Conservation (phyloP, 768 basidiomycete species). For the Amanita pallidorosea region DNA sequence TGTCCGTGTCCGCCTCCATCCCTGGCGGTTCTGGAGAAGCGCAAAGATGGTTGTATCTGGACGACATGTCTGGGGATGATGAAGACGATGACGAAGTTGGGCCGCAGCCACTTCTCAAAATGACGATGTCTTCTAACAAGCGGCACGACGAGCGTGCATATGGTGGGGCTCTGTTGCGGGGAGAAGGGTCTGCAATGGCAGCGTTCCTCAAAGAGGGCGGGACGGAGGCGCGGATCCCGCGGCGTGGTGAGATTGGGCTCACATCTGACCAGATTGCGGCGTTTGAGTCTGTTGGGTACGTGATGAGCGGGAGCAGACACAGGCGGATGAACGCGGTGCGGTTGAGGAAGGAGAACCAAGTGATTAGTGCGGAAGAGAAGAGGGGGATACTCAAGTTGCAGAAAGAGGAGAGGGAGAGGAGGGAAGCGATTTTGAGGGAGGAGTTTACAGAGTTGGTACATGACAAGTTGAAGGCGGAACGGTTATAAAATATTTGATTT, state of each 20-base stretch:
- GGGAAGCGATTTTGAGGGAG: constrained; percentile 81
- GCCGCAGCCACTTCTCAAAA: constrained; percentile 52
- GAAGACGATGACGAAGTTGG: constrained; percentile 62
- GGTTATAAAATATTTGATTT: not conserved
- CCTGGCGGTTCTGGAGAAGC: constrained; percentile 8
- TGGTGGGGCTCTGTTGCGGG: constrained; percentile 81
- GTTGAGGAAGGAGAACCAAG: constrained; percentile 99
- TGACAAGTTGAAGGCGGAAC: constrained; percentile 52
- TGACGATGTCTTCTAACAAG: constrained; percentile 23
- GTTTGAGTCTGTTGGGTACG: constrained; percentile 88
- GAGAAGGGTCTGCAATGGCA: constrained; percentile 98
- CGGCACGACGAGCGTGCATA: constrained; percentile 77
- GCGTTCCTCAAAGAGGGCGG: constrained; percentile 79
- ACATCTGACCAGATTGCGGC: constrained; percentile 78
- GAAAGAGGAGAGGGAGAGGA: constrained; percentile 85
- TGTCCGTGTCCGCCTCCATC: constrained; percentile 5
- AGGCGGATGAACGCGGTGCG: constrained; percentile 98
- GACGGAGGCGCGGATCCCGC: constrained; percentile 80
- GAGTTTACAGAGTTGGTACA: constrained; percentile 81
- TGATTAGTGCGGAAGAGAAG: constrained; percentile 98
- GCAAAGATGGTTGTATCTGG: constrained; percentile 1
- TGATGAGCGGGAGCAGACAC: constrained; percentile 95
- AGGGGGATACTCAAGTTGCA: constrained; percentile 90
- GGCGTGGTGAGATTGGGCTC: constrained; percentile 97
- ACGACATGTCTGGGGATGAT: constrained; percentile 18